Percentiles rank a stretch among this genome's conserved stretches.
phyloP scores from a whole-genome alignment of 257 asterid genomes.

The Cynanchum wilfordii region DNA sequence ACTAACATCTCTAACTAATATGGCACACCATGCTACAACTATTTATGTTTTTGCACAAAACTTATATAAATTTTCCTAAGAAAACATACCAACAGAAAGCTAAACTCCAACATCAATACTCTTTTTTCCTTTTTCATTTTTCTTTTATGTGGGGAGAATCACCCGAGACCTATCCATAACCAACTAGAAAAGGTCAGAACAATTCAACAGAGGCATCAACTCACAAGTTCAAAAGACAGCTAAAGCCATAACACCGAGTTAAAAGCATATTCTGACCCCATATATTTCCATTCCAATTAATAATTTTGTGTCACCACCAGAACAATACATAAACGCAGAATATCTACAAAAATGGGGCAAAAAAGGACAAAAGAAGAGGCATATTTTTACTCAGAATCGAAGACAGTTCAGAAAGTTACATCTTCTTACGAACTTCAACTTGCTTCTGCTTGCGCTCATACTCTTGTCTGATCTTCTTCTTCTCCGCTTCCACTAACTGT shows the following conservation, averaged over 20 bases:
- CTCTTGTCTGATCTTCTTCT: slow-evolving; percentile 92
- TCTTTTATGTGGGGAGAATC: not conserved
- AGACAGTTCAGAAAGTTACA: slow-evolving; percentile 33
- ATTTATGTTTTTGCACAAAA: no score
- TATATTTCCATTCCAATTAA: not conserved
- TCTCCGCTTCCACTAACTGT: slow-evolving; percentile 95
- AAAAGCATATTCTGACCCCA: not conserved
- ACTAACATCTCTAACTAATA: no score
- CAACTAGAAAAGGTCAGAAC: not conserved
- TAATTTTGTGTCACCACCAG: not conserved
- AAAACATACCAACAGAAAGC: no score
- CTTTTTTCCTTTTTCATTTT: no score
- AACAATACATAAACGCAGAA: not conserved
- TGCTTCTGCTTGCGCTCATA: slow-evolving; percentile 91
- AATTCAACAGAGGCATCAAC: not conserved
- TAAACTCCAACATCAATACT: no score
- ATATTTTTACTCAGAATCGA: not conserved
- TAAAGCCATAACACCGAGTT: not conserved
- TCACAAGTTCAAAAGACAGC: not conserved
- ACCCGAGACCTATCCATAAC: not conserved
- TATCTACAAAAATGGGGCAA: not conserved
- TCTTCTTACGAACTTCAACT: slow-evolving; percentile 77
- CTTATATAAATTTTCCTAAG: no score
- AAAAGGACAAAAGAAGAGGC: not conserved
- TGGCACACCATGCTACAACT: no score